Evolutionary conservation across 1,284 basidiomycete genomes (phyloP).

Genomic region (Boletus calvinii): DNA sequence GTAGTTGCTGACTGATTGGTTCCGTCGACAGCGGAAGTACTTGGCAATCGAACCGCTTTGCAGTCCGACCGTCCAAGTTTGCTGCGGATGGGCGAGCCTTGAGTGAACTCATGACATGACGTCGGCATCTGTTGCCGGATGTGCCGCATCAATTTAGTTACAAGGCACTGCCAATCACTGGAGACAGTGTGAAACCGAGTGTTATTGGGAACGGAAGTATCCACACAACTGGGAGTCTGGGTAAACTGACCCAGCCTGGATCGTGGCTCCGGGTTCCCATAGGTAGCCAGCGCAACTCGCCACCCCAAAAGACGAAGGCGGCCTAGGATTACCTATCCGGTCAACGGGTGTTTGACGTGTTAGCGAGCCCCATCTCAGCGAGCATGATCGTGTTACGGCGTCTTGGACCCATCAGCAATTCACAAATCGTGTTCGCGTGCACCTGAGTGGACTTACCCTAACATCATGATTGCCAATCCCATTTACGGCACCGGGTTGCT

Average conservation of each 20-base stretch:
- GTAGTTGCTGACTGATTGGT: conserved; percentile 16
- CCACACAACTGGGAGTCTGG: conserved; percentile 15
- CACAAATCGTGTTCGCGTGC: conserved; percentile 22
- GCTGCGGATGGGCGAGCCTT: conserved; percentile 20
- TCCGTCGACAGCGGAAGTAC: conserved; percentile 24
- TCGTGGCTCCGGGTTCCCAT: conserved; percentile 17
- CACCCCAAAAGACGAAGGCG: conserved; percentile 9
- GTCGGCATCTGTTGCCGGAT: conserved; percentile 22
- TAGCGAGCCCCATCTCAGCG: conserved; percentile 11
- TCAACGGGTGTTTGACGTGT: conserved; percentile 20
- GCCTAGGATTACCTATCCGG: conserved; percentile 12
- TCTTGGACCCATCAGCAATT: conserved; percentile 18
- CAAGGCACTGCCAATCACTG: conserved; percentile 31
- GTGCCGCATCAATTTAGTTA: conserved; percentile 28
- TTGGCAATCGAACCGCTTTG: conserved; percentile 21
- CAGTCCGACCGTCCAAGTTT: too few relatives aligned
- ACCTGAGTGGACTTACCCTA: conserved; percentile 14
- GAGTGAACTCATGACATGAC: conserved; percentile 22
- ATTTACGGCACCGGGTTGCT: conserved; percentile 29
- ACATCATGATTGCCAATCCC: conserved; percentile 36
- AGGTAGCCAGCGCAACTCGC: conserved; percentile 14
- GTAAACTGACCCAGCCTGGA: conserved; percentile 11
- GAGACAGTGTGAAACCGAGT: conserved; percentile 29
- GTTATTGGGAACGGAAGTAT: conserved; percentile 23
- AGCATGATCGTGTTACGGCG: conserved; percentile 20